A percentile compares a stretch with the other conserved stretches of the same genome.
These are phyloP conservation scores for Poronia punctata DNA, from an alignment of 495 filamentous ascomycete genomes.

Conservation along the genomic window DNA sequence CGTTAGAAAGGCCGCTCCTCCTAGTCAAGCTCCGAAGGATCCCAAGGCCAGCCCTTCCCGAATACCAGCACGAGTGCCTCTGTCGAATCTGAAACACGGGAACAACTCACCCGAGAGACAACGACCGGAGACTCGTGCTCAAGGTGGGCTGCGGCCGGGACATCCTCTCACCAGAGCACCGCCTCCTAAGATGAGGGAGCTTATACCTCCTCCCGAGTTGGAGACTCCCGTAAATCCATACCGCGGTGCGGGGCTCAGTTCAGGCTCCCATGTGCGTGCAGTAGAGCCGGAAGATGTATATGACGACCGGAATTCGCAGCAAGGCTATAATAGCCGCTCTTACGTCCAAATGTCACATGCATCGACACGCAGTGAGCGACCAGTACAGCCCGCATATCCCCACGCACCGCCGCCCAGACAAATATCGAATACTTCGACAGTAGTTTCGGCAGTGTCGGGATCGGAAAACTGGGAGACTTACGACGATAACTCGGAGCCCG, in stretches of 20 bases:
- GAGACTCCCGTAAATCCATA: constrained; percentile 56
- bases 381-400: constrained; percentile 25
- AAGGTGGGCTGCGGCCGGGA: constrained; percentile 27
- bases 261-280: constrained; percentile 62
- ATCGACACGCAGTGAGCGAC: constrained; percentile 33
- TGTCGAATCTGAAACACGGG: constrained; percentile 73
- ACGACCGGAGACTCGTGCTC: constrained; percentile 37
- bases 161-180: constrained; percentile 54
- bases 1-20: constrained; percentile 18
- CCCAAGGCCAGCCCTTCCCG: constrained; percentile 59
- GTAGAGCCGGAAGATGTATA: constrained; percentile 81
- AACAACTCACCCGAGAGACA: constrained; percentile 76
- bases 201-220: constrained; percentile 56
- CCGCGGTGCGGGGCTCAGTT: constrained; percentile 58
- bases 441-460: constrained; percentile 49
- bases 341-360: constrained; percentile 27
- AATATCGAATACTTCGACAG: constrained; percentile 63
- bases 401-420: constrained; percentile 46
- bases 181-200: constrained; percentile 85
- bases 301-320: constrained; percentile 48
- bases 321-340: constrained; percentile 14
- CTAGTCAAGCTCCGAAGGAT: constrained; percentile 20
- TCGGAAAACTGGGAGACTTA: constrained; percentile 97
- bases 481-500: constrained; percentile 68
- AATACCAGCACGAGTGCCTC: constrained; percentile 72